These are phyloP conservation scores for Russula compacta DNA, from an alignment of 768 basidiomycete genomes.

Conservation along the genomic window DNA sequence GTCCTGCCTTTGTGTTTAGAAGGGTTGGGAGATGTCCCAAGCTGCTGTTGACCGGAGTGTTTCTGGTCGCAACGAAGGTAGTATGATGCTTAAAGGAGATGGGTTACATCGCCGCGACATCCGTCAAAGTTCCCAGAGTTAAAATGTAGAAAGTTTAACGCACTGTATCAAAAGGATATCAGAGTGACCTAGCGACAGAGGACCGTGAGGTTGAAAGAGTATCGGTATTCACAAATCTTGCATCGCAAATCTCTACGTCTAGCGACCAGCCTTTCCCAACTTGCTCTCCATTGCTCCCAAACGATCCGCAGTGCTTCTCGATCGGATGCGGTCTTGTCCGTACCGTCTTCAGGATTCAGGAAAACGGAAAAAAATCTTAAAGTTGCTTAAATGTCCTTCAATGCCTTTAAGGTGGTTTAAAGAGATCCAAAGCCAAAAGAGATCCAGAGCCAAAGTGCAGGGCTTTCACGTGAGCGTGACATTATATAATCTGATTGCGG, in stretches of 20 bases:
- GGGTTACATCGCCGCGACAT: not conserved
- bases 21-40: not conserved
- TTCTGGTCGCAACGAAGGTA: too few relatives aligned
- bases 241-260: not conserved
- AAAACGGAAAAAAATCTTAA: too few relatives aligned
- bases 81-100: not conserved
- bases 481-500: too few relatives aligned
- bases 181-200: not conserved
- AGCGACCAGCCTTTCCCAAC: not conserved
- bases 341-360: too few relatives aligned
- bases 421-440: too few relatives aligned
- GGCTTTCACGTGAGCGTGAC: too few relatives aligned
- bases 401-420: too few relatives aligned
- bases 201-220: not conserved
- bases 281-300: not conserved
- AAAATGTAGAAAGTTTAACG: not conserved
- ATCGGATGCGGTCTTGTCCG: slow-evolving; percentile 19
- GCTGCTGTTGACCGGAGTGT: not conserved
- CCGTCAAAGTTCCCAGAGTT: not conserved
- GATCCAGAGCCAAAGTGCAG: too few relatives aligned
- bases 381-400: too few relatives aligned
- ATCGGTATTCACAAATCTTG: not conserved
- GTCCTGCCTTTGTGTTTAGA: not conserved
- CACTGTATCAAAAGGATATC: not conserved
- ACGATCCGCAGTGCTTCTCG: not conserved